phyloP scores from a whole-genome alignment of 768 basidiomycete species.

The Pholiota microspora region DNA sequence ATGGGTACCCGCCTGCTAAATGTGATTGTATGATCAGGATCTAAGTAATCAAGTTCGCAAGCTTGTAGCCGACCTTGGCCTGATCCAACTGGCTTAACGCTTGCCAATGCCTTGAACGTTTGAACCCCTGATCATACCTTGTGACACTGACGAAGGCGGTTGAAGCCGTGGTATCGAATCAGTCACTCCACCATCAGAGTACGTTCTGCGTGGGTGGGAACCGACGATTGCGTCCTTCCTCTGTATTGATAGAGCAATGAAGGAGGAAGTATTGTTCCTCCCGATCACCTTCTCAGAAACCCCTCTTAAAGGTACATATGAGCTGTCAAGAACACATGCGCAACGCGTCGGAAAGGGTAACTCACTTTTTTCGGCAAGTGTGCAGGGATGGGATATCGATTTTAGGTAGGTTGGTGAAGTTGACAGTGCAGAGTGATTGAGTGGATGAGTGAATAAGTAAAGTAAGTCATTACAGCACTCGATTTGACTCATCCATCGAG shows the following conservation, averaged over 20 bases:
- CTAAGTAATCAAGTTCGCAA: neutral
- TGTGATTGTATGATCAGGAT: conserved; percentile 21
- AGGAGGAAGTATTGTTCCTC: conserved; percentile 14
- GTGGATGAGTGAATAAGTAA: too few species aligned
- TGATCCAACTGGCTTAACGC: conserved; percentile 24
- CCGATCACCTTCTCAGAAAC: conserved; percentile 16
- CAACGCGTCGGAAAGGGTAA: conserved; percentile 17
- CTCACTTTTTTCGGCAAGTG: conserved; percentile 17
- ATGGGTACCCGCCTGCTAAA: conserved; percentile 21
- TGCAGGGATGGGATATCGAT: neutral
- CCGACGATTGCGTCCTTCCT: conserved; percentile 11
- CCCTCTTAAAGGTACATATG: conserved; percentile 21
- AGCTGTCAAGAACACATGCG: conserved; percentile 20
- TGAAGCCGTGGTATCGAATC: conserved; percentile 25
- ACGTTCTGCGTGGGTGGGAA: conserved; percentile 22
- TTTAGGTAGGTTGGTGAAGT: too few species aligned
- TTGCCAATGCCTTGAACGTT: too few species aligned
- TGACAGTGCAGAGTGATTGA: too few species aligned
- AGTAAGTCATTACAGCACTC: neutral
- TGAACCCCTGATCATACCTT: conserved; percentile 33
- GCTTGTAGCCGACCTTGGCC: conserved; percentile 22
- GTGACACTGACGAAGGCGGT: conserved; percentile 31
- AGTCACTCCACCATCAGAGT: conserved; percentile 24
- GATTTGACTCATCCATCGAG: neutral
- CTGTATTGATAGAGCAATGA: conserved; percentile 16